These are phyloP conservation scores for Yarrowia bubula DNA, from an alignment of 805 yeast genomes.

Conservation along the genomic window DNA sequence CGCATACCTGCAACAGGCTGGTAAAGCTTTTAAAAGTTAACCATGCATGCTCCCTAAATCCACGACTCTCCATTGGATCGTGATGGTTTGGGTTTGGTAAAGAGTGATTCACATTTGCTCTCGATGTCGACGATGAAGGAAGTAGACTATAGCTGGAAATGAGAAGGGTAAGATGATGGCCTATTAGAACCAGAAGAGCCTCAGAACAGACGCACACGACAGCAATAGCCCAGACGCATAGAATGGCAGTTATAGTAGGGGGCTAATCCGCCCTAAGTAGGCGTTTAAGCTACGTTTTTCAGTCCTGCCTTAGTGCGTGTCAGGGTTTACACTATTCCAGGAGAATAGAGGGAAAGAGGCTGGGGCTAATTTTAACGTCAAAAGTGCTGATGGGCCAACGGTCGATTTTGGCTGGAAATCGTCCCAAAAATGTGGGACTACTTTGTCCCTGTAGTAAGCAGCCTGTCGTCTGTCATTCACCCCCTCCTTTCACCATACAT, in stretches of 20 bases:
- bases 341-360: background rate
- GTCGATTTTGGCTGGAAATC: background rate
- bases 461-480: background rate
- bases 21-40: background rate
- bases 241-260: background rate
- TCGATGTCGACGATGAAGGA: conserved; percentile 12
- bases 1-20: conserved; percentile 12
- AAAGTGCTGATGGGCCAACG: background rate
- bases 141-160: background rate
- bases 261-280: background rate
- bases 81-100: background rate
- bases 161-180: too few species aligned
- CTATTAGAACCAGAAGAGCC: too few species aligned
- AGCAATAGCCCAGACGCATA: background rate
- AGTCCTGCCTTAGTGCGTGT: conserved; percentile 1
- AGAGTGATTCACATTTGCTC: background rate
- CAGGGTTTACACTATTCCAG: background rate
- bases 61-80: background rate
- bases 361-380: conserved; percentile 6
- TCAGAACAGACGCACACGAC: too few species aligned
- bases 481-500: background rate
- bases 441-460: background rate
- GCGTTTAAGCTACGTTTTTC: background rate
- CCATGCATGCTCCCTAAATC: conserved; percentile 6
- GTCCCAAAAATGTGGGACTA: background rate